These are phyloP conservation scores for Cyberlindnera misumaiensis DNA, from an alignment of 805 yeast species.

Conservation along the genomic window DNA sequence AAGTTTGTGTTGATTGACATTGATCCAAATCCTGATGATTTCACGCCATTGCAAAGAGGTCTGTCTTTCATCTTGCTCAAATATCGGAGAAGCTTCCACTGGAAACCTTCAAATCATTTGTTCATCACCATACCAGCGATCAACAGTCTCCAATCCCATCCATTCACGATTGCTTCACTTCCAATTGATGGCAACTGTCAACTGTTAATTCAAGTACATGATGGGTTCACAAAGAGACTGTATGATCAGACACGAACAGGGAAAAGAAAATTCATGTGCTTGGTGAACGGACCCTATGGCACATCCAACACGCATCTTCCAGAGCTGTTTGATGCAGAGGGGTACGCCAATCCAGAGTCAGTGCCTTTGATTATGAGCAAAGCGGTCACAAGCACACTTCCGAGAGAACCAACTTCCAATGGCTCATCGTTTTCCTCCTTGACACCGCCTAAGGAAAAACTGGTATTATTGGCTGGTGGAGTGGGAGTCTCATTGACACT, in stretches of 20 bases:
- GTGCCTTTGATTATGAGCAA: not conserved
- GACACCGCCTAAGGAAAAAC: conserved; percentile 5
- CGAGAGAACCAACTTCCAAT: not conserved
- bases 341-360: not conserved
- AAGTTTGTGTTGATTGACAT: conserved; percentile 11
- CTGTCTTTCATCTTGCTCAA: conserved; percentile 7
- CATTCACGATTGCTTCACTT: conserved; percentile 23
- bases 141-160: conserved; percentile 19
- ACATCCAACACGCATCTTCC: conserved; percentile 15
- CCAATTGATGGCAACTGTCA: conserved; percentile 6
- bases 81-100: conserved; percentile 8
- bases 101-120: conserved; percentile 20
- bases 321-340: not conserved
- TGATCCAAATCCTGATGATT: conserved; percentile 3
- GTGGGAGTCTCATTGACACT: conserved; percentile 14
- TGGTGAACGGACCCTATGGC: conserved; percentile 25
- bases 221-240: conserved; percentile 19
- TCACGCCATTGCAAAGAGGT: not conserved
- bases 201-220: conserved; percentile 16
- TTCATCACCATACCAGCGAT: conserved; percentile 20
- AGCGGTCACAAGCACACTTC: not conserved
- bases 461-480: conserved; percentile 18
- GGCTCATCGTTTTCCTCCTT: not conserved
- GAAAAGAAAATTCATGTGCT: conserved; percentile 9
- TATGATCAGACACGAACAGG: conserved; percentile 6